Evolutionary conservation across 1,284 basidiomycete genomes (phyloP).

Genomic region (Austroboletus niveus): DNA sequence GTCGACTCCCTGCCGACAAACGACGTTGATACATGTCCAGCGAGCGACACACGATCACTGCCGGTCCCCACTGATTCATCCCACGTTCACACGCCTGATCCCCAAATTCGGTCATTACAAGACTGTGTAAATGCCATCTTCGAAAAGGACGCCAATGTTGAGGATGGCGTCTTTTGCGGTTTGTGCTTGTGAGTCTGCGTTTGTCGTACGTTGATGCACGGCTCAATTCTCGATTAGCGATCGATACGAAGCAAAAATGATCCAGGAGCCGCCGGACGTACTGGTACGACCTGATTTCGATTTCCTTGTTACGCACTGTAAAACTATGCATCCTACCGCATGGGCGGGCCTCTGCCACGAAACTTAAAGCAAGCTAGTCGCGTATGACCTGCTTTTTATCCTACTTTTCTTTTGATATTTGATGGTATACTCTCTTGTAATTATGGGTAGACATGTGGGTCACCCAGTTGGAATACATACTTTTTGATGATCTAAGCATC

Average conservation of each 20-base stretch:
- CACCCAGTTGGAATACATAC: background rate
- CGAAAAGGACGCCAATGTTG: constrained; percentile 39
- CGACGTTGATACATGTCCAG: background rate
- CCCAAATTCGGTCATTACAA: constrained; percentile 26
- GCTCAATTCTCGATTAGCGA: constrained; percentile 24
- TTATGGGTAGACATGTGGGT: constrained; percentile 5
- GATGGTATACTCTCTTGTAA: constrained; percentile 17
- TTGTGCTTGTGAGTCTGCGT: constrained; percentile 49
- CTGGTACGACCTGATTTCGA: constrained; percentile 31
- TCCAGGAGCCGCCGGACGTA: constrained; percentile 31
- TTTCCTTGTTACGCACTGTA: constrained; percentile 34
- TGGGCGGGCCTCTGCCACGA: constrained; percentile 29
- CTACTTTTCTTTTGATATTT: constrained; percentile 12
- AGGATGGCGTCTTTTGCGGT: constrained; percentile 40
- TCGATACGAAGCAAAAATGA: constrained; percentile 30
- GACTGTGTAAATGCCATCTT: constrained; percentile 49
- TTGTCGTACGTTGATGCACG: background rate
- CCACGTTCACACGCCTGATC: constrained; percentile 1
- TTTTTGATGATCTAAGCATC: background rate
- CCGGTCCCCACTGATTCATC: background rate
- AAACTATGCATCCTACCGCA: constrained; percentile 26
- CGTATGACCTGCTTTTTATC: constrained; percentile 10
- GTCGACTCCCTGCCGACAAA: background rate
- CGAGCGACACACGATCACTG: background rate
- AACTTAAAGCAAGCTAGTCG: background rate